Base-by-base conservation (phyloP, 2,329 filamentous ascomycete genomes). In the Claviceps capensis region DNA sequence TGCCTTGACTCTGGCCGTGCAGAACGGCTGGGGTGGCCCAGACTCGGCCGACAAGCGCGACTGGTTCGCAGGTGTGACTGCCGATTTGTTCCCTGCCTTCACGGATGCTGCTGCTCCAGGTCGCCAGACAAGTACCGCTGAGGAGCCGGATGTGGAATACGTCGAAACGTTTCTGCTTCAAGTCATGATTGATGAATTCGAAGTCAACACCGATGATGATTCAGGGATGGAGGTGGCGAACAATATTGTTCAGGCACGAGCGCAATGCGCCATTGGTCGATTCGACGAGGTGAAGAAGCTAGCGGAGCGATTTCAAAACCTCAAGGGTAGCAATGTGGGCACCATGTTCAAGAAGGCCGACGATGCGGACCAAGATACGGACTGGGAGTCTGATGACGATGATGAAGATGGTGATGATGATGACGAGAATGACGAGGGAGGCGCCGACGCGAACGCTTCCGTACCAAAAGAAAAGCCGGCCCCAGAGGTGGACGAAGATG, bases 111-210 rank as follows among this genome's bases (percentile, higher is more conserved):
- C 62, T 46, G 59, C 62, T 46, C 57, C 58, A 42, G 57, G 56
- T 47, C 62, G 57, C 47, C 59, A 57, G 59, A 55, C 55, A 56
- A 58, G 51, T 54, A 60, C 47, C 51, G 49, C 52, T 41, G 70
- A 74, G 19, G 77, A 81, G 58, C 75, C 86, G 11, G 86, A 95
- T 59, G 72, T 78, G 17, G 81, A 85, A 57, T 88, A 96, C 60
- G 73, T 96, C 44, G 91, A 97, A 72, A 78, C 84, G 42, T 82
- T 94, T 49, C 74, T 97, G 47, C 73, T 95, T 47, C 87, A 96
- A 62, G 83, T 95, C 55, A 93, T 97, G 85, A 78, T 86, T 56
- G 93, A 97, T 70, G 93, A 98, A 69, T 98, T 97, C 63, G 89
- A 95, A 62, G 85, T 93, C 52, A 84, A 87, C 52, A 80, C 96